Evolutionary conservation across 208 protist genomes (phyloP).

Genomic region (Crithidia bombi): DNA sequence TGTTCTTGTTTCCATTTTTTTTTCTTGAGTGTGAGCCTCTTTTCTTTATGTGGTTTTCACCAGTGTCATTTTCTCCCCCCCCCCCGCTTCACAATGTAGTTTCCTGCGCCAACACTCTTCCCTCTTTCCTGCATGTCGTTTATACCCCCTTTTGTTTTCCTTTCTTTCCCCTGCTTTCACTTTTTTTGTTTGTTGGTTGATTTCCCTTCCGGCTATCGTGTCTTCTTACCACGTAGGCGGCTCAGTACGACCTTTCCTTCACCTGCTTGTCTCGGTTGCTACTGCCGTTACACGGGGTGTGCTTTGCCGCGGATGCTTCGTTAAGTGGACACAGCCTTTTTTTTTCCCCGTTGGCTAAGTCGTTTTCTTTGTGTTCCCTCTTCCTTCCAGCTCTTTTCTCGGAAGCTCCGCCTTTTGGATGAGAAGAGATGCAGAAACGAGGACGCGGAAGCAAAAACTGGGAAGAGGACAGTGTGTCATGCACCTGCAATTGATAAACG

Average conservation of each 20-base stretch:
- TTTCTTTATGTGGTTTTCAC: slow-evolving; percentile 8
- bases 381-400: slow-evolving; percentile 6
- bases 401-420: too few relatives aligned
- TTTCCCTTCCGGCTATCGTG: too few relatives aligned
- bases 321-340: not conserved
- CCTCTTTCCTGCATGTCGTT: not conserved
- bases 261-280: too few relatives aligned
- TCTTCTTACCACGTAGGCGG: too few relatives aligned
- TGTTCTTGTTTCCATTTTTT: not conserved
- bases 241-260: too few relatives aligned
- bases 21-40: too few relatives aligned
- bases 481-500: not conserved
- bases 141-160: not conserved
- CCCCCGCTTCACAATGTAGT: too few relatives aligned
- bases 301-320: not conserved
- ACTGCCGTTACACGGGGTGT: too few relatives aligned
- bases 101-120: not conserved
- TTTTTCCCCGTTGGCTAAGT: not conserved
- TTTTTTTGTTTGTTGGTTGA: too few relatives aligned
- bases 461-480: too few relatives aligned
- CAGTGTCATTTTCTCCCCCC: too few relatives aligned
- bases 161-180: not conserved
- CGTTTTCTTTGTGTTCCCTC: not conserved
- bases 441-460: not conserved
- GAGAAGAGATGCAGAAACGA: too few relatives aligned